Evolutionary conservation across 768 basidiomycete genomes (phyloP).

Genomic region (Rhodotorula paludigena): DNA sequence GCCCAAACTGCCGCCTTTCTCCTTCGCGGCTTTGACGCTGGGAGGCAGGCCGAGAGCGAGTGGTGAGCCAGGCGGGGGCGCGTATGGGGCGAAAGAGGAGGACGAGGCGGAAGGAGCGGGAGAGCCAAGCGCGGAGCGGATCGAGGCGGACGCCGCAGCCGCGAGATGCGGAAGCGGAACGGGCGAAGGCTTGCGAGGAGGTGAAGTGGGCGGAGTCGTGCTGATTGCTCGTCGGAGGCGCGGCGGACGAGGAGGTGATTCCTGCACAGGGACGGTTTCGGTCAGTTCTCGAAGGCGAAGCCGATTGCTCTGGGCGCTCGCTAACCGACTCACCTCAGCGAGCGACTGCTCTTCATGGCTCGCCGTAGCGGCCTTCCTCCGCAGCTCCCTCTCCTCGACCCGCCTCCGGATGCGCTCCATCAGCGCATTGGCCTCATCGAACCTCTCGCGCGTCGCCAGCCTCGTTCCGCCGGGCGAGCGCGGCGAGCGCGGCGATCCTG

Average conservation of each 20-base stretch:
- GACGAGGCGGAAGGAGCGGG: neutral
- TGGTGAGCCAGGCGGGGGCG: neutral
- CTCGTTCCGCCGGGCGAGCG: neutral
- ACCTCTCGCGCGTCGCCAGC: conserved; percentile 7
- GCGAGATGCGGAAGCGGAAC: conserved; percentile 27
- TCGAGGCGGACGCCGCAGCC: conserved; percentile 27
- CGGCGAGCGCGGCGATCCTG: neutral
- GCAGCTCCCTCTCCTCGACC: conserved; percentile 12
- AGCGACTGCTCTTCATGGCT: too few species aligned
- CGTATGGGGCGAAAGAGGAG: neutral
- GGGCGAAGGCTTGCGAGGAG: conserved; percentile 1
- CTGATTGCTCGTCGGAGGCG: neutral
- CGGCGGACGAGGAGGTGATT: neutral
- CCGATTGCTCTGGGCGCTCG: too few species aligned
- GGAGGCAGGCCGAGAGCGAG: conserved; percentile 1
- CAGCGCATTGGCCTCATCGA: conserved; percentile 16
- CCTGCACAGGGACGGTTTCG: neutral
- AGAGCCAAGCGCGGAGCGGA: conserved; percentile 23
- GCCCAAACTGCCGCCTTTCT: neutral
- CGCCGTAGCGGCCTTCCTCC: neutral
- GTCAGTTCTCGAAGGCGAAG: neutral
- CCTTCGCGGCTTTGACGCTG: neutral
- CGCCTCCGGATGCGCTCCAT: conserved; percentile 27
- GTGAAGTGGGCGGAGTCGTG: neutral
- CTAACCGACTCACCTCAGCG: conserved; percentile 12